phyloP scores from a whole-genome alignment of 2,329 filamentous ascomycete genomes.

The Trichoderma atroviride region DNA sequence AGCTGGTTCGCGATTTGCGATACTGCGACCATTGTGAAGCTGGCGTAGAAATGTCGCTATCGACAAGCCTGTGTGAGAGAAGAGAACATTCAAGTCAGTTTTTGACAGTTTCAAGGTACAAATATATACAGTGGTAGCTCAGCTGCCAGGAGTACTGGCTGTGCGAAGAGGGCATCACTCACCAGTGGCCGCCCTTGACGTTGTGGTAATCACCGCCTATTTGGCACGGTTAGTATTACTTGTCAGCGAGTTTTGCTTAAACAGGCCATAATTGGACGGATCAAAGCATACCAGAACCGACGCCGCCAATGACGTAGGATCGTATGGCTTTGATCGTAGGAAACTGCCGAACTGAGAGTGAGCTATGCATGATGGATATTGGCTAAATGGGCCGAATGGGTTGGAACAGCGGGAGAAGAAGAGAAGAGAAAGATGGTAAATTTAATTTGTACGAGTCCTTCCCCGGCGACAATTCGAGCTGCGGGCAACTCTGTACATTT shows the following conservation, averaged over 20 bases:
- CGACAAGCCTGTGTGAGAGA: conserved; percentile 71
- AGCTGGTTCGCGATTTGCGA: conserved; percentile 82
- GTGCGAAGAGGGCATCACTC: conserved; percentile 32
- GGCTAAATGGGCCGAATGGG: not conserved
- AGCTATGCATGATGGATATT: conserved; percentile 46
- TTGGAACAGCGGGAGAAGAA: not conserved
- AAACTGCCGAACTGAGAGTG: conserved; percentile 54
- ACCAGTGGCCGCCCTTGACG: conserved; percentile 74
- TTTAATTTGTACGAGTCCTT: not conserved
- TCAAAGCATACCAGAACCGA: conserved; percentile 37
- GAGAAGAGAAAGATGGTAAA: conserved; percentile 1
- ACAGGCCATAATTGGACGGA: not conserved
- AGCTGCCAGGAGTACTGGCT: not conserved
- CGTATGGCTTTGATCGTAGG: conserved; percentile 75
- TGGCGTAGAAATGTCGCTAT: conserved; percentile 88
- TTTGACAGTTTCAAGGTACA: too few species aligned
- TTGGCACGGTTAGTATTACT: not conserved
- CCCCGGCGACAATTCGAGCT: not conserved
- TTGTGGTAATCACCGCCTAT: conserved; percentile 78
- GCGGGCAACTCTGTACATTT: conserved; percentile 8
- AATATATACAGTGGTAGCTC: not conserved
- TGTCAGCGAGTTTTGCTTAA: not conserved
- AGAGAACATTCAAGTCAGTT: not conserved
- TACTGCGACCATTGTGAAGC: conserved; percentile 74
- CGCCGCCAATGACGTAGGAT: conserved; percentile 46